Base-by-base conservation (phyloP, 2,329 filamentous ascomycete species). In the Furcasterigmium furcatum region DNA sequence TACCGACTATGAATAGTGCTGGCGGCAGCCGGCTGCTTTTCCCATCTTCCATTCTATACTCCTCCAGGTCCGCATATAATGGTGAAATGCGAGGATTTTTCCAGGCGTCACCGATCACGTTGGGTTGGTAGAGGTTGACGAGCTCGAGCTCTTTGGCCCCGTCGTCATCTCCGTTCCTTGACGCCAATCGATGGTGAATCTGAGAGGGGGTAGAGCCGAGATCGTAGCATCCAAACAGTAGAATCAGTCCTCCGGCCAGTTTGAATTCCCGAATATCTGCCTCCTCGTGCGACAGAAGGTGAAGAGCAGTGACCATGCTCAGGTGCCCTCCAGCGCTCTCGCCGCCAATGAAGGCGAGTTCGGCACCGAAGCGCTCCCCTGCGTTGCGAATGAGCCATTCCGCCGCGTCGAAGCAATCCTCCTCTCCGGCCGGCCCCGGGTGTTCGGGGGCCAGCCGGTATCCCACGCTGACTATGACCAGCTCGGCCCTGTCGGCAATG, bases 1-100 rank as follows among this genome's bases (percentile, higher is more conserved):
- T 54, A 25, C 52, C 52, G 25, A 45, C 49, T 2, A 48, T 44
- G 25, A 53, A 53, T 7, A 53, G 30, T 5, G 49, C 49, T 16
- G 45, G 43, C 6, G 47, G 47, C 8, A 53, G 24, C 12, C 25
- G 16, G 10, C 41, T 30, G 19, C 24, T 18, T n/a, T 47, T 29
- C 18, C 41, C 18, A n/a, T 40, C 48, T 24, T 44, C 14, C 4
- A 46, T 48, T 24, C 24, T 14, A 12, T 48, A 38, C 16, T 40
- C 19, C 10, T 40, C 48, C 27, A 47, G n/a, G 4, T 47, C 29
- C 18, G 36, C 20, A 20, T 48, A 49, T n/a, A 49, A 30, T 16
- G 46, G 49, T 32, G 36, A 38, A 14, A 38, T 38, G 7, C 19
- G n/a, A 10, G 36, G 36, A 12, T 38, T 21, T 19, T 38, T 38